Percentiles rank a stretch among this genome's conserved stretches.
phyloP scores from a whole-genome alignment of 1,284 basidiomycete species.

The Phlebopus sp. region DNA sequence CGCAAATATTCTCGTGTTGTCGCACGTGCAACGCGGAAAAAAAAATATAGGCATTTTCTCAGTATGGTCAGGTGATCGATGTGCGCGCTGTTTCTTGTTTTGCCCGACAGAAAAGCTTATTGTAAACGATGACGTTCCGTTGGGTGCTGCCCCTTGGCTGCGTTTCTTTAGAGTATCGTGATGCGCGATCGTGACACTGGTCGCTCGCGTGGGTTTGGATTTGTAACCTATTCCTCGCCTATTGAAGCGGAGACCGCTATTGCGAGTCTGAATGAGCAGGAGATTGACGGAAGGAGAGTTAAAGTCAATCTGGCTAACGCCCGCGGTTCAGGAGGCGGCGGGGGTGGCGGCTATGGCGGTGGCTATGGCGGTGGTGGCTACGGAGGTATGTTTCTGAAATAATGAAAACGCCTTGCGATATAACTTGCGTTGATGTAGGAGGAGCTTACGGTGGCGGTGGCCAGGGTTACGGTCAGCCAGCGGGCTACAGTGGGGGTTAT shows the following conservation, averaged over 20 bases:
- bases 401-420: neutral
- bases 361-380: slow-evolving; percentile 27
- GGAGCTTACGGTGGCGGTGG: slow-evolving; percentile 10
- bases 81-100: slow-evolving; percentile 57
- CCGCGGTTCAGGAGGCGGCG: slow-evolving; percentile 55
- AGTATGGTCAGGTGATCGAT: slow-evolving; percentile 70
- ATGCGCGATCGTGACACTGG: slow-evolving; percentile 98
- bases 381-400: slow-evolving; percentile 19
- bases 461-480: slow-evolving; percentile 20
- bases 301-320: slow-evolving; percentile 95
- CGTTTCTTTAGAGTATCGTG: slow-evolving; percentile 73
- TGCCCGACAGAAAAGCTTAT: slow-evolving; percentile 24
- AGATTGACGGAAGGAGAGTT: slow-evolving; percentile 91
- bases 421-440: slow-evolving; percentile 13
- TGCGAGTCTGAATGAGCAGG: slow-evolving; percentile 79
- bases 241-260: slow-evolving; percentile 83
- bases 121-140: slow-evolving; percentile 4
- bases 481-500: slow-evolving; percentile 34
- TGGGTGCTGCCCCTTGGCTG: slow-evolving; percentile 7
- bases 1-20: slow-evolving; percentile 32
- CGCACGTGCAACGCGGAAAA: slow-evolving; percentile 26
- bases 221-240: slow-evolving; percentile 73
- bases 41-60: slow-evolving; percentile 65
- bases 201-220: slow-evolving; percentile 95
- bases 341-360: slow-evolving; percentile 21